Percentiles rank a stretch among this genome's conserved stretches.
Evolutionary conservation across 768 basidiomycete genomes (phyloP).

Genomic region (Leccinum sublutescens): DNA sequence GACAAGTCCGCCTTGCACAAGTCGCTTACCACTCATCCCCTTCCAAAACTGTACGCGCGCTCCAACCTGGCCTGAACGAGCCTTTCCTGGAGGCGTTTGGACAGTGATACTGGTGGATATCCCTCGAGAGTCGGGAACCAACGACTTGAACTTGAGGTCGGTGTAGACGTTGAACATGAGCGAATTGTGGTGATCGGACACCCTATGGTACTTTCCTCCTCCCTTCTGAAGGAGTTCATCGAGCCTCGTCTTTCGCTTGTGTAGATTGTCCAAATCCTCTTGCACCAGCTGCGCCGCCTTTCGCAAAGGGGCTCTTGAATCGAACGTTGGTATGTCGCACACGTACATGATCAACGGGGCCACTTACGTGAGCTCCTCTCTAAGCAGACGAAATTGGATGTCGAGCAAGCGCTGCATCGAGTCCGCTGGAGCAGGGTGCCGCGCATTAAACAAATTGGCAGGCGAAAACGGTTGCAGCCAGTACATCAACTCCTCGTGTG

Average conservation of each 20-base stretch:
- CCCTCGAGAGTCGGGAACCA: slow-evolving; percentile 50
- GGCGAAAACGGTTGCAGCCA: slow-evolving; percentile 56
- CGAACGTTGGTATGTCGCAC: neutral
- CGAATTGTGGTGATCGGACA: slow-evolving; percentile 41
- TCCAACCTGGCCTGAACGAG: slow-evolving; percentile 39
- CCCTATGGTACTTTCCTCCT: slow-evolving; percentile 58
- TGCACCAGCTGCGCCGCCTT: slow-evolving; percentile 48
- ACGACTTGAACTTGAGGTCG: slow-evolving; percentile 44
- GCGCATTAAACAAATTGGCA: slow-evolving; percentile 54
- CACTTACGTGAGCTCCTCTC: slow-evolving; percentile 67
- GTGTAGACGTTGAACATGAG: slow-evolving; percentile 66
- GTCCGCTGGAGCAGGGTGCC: slow-evolving; percentile 54
- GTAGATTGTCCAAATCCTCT: slow-evolving; percentile 39
- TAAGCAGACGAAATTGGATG: slow-evolving; percentile 69
- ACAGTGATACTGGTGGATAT: slow-evolving; percentile 47
- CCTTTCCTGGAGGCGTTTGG: slow-evolving; percentile 55
- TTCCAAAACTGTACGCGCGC: slow-evolving; percentile 61
- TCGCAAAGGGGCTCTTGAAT: slow-evolving; percentile 50
- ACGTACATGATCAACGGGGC: neutral
- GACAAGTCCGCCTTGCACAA: slow-evolving; percentile 56
- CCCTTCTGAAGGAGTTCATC: slow-evolving; percentile 44
- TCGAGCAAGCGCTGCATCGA: slow-evolving; percentile 70
- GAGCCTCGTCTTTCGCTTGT: slow-evolving; percentile 37
- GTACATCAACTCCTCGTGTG: slow-evolving; percentile 60
- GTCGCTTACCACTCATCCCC: slow-evolving; percentile 52